These are phyloP conservation scores for Ophiostoma perfectum DNA, from an alignment of 2,329 filamentous ascomycete genomes.

Conservation along the genomic window DNA sequence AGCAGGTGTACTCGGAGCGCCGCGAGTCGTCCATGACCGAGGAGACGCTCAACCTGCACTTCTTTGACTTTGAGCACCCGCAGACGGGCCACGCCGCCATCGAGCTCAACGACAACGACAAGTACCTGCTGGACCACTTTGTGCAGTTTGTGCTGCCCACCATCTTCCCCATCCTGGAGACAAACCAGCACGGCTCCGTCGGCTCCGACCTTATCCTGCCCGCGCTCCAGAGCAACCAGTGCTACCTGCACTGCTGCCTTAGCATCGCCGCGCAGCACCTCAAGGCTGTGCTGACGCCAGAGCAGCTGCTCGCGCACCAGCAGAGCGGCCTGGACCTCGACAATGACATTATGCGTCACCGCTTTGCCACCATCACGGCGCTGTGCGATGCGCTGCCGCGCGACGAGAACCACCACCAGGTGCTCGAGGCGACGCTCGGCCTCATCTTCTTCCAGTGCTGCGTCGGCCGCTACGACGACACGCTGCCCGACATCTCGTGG, in stretches of 20 bases:
- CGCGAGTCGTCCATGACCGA: constrained; percentile 59
- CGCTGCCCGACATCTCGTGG: constrained; percentile 88
- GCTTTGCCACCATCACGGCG: constrained; percentile 78
- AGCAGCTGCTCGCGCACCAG: background rate
- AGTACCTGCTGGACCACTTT: constrained; percentile 83
- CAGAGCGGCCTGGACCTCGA: constrained; percentile 69
- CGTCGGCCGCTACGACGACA: constrained; percentile 79
- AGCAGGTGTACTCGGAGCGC: constrained; percentile 62
- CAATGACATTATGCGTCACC: constrained; percentile 85
- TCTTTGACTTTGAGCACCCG: constrained; percentile 75
- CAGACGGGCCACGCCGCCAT: constrained; percentile 62
- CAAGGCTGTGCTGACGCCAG: constrained; percentile 61
- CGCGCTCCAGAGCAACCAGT: constrained; percentile 83
- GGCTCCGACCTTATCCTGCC: constrained; percentile 78
- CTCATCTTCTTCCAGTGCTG: constrained; percentile 97
- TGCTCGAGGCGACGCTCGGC: constrained; percentile 84
- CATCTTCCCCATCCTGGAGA: constrained; percentile 88
- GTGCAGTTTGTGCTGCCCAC: constrained; percentile 79
- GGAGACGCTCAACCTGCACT: constrained; percentile 66
- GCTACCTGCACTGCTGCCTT: constrained; percentile 91
- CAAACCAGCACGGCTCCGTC: constrained; percentile 78
- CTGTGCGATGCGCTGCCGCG: constrained; percentile 75
- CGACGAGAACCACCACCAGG: constrained; percentile 78
- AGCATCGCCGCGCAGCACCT: constrained; percentile 89
- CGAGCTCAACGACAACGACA: constrained; percentile 81